Evolutionary conservation across 192 early-diverging fungal genomes (phyloP).

Genomic region (Coemansia sp.): DNA sequence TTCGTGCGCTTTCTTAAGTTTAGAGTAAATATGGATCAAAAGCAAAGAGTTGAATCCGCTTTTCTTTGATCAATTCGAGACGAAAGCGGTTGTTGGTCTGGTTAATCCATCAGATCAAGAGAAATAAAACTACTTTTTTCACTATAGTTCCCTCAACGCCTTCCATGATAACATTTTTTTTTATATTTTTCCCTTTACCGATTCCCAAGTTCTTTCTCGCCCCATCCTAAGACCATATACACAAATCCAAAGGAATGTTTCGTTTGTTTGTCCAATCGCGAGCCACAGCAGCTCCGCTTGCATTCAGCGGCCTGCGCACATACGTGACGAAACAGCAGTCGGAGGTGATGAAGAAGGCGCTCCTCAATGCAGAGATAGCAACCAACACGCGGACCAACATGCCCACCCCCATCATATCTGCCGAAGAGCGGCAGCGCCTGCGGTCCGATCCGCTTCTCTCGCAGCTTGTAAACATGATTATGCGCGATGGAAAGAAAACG

Average conservation of each 20-base stretch:
- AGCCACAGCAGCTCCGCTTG: background rate
- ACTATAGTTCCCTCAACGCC: too few species aligned
- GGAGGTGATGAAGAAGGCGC: slow-evolving; percentile 16
- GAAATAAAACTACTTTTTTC: too few species aligned
- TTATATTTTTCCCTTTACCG: background rate
- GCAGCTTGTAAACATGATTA: slow-evolving; percentile 87
- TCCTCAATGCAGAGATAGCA: slow-evolving; percentile 15
- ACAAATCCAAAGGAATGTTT: background rate
- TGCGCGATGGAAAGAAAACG: slow-evolving; percentile 91
- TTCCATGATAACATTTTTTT: background rate
- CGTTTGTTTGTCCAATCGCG: background rate
- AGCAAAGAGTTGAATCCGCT: too few species aligned
- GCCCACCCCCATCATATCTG: slow-evolving; percentile 30
- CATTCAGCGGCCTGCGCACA: background rate
- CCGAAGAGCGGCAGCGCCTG: slow-evolving; percentile 47
- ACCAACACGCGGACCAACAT: slow-evolving; percentile 24
- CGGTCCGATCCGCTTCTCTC: slow-evolving; percentile 67
- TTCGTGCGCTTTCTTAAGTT: background rate
- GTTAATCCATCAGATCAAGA: too few species aligned
- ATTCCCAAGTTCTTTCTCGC: too few species aligned
- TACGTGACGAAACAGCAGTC: slow-evolving; percentile 39
- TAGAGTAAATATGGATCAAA: too few species aligned
- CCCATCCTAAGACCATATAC: too few species aligned
- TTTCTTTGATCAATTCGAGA: too few species aligned
- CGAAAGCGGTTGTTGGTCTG: too few species aligned